A percentile compares a stretch with the other conserved stretches of the same genome.
phyloP scores from a whole-genome alignment of 1,139 yeast genomes.

The Pichia sp. region DNA sequence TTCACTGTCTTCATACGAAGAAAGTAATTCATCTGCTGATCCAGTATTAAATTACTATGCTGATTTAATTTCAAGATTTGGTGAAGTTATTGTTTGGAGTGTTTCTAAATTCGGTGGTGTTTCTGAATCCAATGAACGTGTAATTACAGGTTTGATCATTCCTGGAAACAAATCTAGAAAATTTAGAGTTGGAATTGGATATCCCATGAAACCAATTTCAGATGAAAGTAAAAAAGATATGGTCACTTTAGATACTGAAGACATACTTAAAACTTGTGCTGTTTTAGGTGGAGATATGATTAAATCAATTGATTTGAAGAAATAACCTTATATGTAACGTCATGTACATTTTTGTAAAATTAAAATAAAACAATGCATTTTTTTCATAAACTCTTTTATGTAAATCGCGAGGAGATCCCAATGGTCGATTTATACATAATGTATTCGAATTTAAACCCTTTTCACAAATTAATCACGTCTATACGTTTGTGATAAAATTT shows the following conservation, averaged over 20 bases:
- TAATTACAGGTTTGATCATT: slow-evolving; percentile 74
- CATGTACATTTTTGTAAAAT: too few relatives aligned
- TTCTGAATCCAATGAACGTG: slow-evolving; percentile 39
- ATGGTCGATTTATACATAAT: too few relatives aligned
- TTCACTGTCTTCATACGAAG: slow-evolving; percentile 36
- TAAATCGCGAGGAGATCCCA: too few relatives aligned
- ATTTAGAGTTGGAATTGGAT: slow-evolving; percentile 76
- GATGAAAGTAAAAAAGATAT: slow-evolving; percentile 74
- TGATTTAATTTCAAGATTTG: slow-evolving; percentile 50
- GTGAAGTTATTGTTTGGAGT: slow-evolving; percentile 55
- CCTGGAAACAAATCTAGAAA: slow-evolving; percentile 56
- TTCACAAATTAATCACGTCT: too few relatives aligned
- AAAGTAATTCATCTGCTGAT: slow-evolving; percentile 41
- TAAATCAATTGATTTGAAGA: slow-evolving; percentile 18
- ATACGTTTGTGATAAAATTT: too few relatives aligned
- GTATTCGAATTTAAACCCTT: too few relatives aligned
- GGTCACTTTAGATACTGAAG: slow-evolving; percentile 33
- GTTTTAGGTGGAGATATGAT: slow-evolving; percentile 66
- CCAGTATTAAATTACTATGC: slow-evolving; percentile 49
- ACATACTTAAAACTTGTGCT: slow-evolving; percentile 13
- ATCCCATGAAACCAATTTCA: slow-evolving; percentile 61
- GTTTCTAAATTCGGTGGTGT: slow-evolving; percentile 48
- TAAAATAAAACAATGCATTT: too few relatives aligned
- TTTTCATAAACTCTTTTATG: too few relatives aligned
- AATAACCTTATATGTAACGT: too few relatives aligned